These are phyloP conservation scores for Botrytis hyacinthi DNA, from an alignment of 2,329 filamentous ascomycete species.

Conservation along the genomic window DNA sequence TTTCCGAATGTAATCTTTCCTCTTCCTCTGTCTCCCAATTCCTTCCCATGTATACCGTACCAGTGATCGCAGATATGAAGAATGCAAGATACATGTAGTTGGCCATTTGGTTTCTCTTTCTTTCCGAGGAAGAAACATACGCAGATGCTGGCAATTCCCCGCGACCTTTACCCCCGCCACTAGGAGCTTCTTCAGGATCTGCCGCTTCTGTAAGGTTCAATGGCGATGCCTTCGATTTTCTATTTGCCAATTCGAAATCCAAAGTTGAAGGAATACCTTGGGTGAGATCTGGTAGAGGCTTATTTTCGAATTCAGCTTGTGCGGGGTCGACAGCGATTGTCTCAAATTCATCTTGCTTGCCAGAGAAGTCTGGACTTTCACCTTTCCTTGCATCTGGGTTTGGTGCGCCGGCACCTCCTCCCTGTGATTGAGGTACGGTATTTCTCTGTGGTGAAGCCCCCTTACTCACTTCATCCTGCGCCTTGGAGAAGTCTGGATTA, in stretches of 20 bases:
- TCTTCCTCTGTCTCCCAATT: constrained; percentile 82
- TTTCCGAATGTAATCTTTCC: constrained; percentile 58
- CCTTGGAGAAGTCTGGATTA: constrained; percentile 28
- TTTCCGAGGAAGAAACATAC: constrained; percentile 89
- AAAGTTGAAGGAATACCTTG: constrained; percentile 92
- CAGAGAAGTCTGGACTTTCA: constrained; percentile 27
- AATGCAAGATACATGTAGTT: constrained; percentile 70
- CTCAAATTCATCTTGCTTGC: constrained; percentile 37
- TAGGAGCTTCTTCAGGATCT: constrained; percentile 43
- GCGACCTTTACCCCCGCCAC: constrained; percentile 52
- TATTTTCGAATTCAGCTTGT: constrained; percentile 50
- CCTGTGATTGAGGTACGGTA: constrained; percentile 22
- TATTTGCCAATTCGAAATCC: constrained; percentile 66
- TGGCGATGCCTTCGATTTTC: constrained; percentile 33
- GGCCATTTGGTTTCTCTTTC: constrained; percentile 71
- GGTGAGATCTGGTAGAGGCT: constrained; percentile 85
- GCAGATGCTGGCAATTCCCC: constrained; percentile 71
- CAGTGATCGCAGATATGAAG: constrained; percentile 52
- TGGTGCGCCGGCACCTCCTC: constrained; percentile 25
- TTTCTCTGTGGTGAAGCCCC: constrained; percentile 25
- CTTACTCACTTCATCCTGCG: constrained; percentile 27
- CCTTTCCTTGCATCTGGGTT: constrained; percentile 24
- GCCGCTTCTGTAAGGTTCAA: constrained; percentile 51
- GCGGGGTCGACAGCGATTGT: constrained; percentile 43
- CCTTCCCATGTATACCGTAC: constrained; percentile 70